Evolutionary conservation across 2,329 filamentous ascomycete genomes (phyloP), one percentile per base, ranked within the genome.

Genomic region (Myotisia sp.): DNA sequence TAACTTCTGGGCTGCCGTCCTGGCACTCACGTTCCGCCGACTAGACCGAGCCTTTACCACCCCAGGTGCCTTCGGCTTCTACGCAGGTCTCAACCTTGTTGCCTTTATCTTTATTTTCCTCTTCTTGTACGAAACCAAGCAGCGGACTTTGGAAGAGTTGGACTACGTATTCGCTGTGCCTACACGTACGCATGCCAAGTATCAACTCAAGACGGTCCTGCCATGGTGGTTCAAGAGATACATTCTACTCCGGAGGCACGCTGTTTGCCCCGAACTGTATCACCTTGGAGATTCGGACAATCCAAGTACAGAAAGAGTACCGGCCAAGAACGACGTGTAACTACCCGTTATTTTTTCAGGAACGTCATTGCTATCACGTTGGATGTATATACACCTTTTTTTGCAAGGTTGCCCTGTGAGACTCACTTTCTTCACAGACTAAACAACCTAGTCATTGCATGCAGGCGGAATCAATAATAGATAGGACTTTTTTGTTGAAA

Each of bases 81-180:
- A 77, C 32, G 56, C 56, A 6, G 70, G 58, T 0, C 54, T 79
- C 3, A 80, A 79, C 42, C 42, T 76, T 3, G 48, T 71, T 1
- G 74, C 74, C 0, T 60, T 77, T 8, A 37, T 71, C 13, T 66
- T 79, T 58, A 77, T 79, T 41, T 76, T 76, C 58, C 58, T 77
- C 26, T 70, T 67, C 49, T 53, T 72, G 0, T 68, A 67, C 1
- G 68, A 71, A 47, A 71, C 68, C 4, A 71, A 69, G 41, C 63
- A 71, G 46, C 60, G 63, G 19, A 71, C 68, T 1, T 49, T 60
- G 5, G 67, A 71, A 47, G 70, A 74, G 47, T 55, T 79, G 19
- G 74, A 79, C 43, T 67, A 65, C 40, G 58, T 66, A 41, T 68
- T 68, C 47, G 70, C 68, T 3, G 71, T 78, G 3, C 70, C 71